Evolutionary conservation across 2,329 filamentous ascomycete species (phyloP).

Genomic region (Colletotrichum camelliae): DNA sequence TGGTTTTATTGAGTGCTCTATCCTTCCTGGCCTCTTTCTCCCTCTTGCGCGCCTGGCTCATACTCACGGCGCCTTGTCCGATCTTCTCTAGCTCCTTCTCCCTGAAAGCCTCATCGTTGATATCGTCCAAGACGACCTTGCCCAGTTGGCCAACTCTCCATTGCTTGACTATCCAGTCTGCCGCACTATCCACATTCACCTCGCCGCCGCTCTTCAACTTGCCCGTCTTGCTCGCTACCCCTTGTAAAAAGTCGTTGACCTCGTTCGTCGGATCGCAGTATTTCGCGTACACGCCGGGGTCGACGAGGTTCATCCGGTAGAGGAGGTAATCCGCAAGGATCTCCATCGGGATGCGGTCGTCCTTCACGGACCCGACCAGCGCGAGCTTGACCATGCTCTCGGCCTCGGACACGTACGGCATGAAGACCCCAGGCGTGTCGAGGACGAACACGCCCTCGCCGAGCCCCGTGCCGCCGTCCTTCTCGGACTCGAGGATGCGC

Average conservation of each 20-base stretch:
- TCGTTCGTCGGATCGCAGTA: slow-evolving; percentile 83
- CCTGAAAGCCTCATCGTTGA: slow-evolving; percentile 64
- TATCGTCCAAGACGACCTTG: slow-evolving; percentile 78
- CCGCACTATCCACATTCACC: slow-evolving; percentile 74
- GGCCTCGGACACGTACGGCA: slow-evolving; percentile 85
- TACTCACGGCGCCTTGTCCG: slow-evolving; percentile 56
- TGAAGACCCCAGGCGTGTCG: slow-evolving; percentile 94
- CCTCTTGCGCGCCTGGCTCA: slow-evolving; percentile 72
- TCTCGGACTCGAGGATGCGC: slow-evolving; percentile 64
- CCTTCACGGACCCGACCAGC: slow-evolving; percentile 88
- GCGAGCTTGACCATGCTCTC: slow-evolving; percentile 96
- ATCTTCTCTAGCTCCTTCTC: slow-evolving; percentile 51
- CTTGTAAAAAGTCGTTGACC: slow-evolving; percentile 72
- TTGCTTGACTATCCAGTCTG: slow-evolving; percentile 79
- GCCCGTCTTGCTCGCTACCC: slow-evolving; percentile 76
- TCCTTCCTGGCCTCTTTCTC: slow-evolving; percentile 64
- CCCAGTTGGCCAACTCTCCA: slow-evolving; percentile 83
- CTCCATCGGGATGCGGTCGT: slow-evolving; percentile 78
- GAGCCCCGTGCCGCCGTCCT: slow-evolving; percentile 24
- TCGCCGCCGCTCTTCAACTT: slow-evolving; percentile 75
- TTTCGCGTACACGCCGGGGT: slow-evolving; percentile 65
- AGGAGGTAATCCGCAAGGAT: slow-evolving; percentile 90
- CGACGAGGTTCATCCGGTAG: slow-evolving; percentile 76
- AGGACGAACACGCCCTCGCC: slow-evolving; percentile 78
- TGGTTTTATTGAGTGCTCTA: slow-evolving; percentile 25